Base-by-base conservation (phyloP, 345 rosid genomes). In the Hevea brasiliensis region DNA sequence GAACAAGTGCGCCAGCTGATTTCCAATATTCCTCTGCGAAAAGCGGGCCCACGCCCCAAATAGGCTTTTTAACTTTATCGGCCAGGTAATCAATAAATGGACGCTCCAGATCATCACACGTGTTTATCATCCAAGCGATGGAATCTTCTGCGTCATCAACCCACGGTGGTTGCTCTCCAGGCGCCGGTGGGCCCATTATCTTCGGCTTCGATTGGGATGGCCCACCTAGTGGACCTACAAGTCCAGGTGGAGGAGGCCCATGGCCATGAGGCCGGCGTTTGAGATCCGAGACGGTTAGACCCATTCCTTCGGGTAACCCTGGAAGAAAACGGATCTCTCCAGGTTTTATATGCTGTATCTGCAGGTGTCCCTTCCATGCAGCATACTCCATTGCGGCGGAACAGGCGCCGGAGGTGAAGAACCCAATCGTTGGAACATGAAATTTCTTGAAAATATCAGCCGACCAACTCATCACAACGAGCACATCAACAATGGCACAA, bases 351-450 rank as follows among this genome's bases (percentile, higher is more conserved):
- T 65, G 67, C 8, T 41, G 44, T 41, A 8, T 7, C 44, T 0
- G 73, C 11, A 2, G 67, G 3, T 56, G 21, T 41, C 75, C 41
- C 54, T 72, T 76, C 78, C 76, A 82, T 0, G 78, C 57, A 15
- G 76, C 85, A 6, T 62, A 61, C 71, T 76, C 82, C 81, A 79
- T 72, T 13, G 82, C 79, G 1, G 81, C 78, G 2, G 82, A 80
- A 58, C 71, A 76, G 0, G 85, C 85, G 4, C 81, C 76, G 7
- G 81, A 82, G 4, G 80, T 72, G 85, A 78, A 78, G 14, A 79
- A 64, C 8, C 73, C 80, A 21, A 76, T 53, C 0, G 73, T 57
- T 0, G 82, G 82, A 17, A 79, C 67, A 15, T 63, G 29, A n/a
- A 59, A 73, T 23, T 66, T 65, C 18, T n/a, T 53, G 71, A 82